Percentiles rank a stretch among this genome's conserved stretches.
Conservation (phyloP, 1,284 basidiomycete genomes). For the Pisolithus thermaeus region DNA sequence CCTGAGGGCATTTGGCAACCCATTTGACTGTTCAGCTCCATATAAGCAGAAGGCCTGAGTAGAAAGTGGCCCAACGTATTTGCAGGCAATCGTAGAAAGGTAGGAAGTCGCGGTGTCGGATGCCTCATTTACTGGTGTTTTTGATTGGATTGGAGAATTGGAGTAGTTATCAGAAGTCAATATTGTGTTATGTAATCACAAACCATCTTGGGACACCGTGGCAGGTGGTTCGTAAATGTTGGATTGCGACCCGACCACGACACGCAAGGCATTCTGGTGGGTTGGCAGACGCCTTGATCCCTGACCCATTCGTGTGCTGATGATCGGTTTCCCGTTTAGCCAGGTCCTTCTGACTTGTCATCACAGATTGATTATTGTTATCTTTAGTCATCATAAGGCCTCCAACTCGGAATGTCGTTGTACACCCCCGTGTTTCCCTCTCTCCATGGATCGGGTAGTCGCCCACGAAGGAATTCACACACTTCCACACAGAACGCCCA, state of each 20-base stretch:
- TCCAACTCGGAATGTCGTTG: slow-evolving; percentile 21
- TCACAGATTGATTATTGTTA: too few species aligned
- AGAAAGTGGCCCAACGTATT: too few species aligned
- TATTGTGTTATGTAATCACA: not conserved
- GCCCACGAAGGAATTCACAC: slow-evolving; percentile 6
- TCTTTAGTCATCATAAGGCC: not conserved
- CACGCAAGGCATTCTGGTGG: not conserved
- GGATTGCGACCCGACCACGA: not conserved
- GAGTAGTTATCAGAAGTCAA: too few species aligned
- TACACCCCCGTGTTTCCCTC: slow-evolving; percentile 31
- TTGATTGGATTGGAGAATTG: too few species aligned
- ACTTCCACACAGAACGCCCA: slow-evolving; percentile 5
- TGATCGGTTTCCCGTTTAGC: not conserved
- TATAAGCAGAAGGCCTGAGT: too few species aligned
- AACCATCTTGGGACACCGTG: not conserved
- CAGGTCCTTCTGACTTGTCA: not conserved
- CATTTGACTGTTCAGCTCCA: too few species aligned
- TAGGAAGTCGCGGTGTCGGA: too few species aligned
- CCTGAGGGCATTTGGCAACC: too few species aligned
- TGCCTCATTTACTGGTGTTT: too few species aligned
- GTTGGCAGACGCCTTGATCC: not conserved
- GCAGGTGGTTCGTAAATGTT: not conserved
- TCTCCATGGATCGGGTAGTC: slow-evolving; percentile 5
- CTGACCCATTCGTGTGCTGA: too few species aligned
- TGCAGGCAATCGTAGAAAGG: not conserved